Base-by-base conservation (phyloP, 768 basidiomycete genomes). In the Tricholoma hemisulphureum region DNA sequence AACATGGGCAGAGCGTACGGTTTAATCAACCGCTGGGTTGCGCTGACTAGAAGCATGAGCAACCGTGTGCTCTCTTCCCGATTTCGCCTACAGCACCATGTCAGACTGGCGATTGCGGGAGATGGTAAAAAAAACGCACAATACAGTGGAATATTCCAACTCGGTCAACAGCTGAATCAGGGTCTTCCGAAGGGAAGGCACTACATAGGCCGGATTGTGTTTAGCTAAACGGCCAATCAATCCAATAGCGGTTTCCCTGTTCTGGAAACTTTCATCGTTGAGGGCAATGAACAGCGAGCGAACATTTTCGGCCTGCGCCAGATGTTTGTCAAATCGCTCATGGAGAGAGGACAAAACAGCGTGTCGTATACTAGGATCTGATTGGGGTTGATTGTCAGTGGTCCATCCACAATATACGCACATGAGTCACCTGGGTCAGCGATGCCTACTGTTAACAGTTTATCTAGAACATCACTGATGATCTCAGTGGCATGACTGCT, bases 251-350 rank as follows among this genome's bases (percentile, higher is more conserved):
- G 88, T 86, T 24, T 93, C 85, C 20, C 97, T 86, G 68, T 97
- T 97, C 50, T 90, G 89, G 72, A 95, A 98, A 7, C 90, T 88
- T 68, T 98, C 97, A 66, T 99, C 97, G 67, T 98, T 98, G 46
- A 99, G 80, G 0, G 95, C 97, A 61, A 98, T 93, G 76, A 98
- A 98, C 13, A 99, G 78, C 11, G 93, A 95, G 13, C 95, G 85
- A n/a, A 99, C 95, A 67, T 98, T 95, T 73, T 98, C 97, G 0
- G 96, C 95, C 73, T 98, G 97, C 2, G 97, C 92, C 18, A 99
- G 83, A 69, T 99, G 95, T 59, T 93, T 91, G 69, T 99, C 97
- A 63, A 99, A 98, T 20, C 93, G 86, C 60, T 95, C 89, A 67
- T 97, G 93, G 29, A 99, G 79, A 3, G 88, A 87, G 1, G 85